These are phyloP conservation scores for Litchi chinensis DNA, from an alignment of 345 rosid genomes.

Conservation along the genomic window DNA sequence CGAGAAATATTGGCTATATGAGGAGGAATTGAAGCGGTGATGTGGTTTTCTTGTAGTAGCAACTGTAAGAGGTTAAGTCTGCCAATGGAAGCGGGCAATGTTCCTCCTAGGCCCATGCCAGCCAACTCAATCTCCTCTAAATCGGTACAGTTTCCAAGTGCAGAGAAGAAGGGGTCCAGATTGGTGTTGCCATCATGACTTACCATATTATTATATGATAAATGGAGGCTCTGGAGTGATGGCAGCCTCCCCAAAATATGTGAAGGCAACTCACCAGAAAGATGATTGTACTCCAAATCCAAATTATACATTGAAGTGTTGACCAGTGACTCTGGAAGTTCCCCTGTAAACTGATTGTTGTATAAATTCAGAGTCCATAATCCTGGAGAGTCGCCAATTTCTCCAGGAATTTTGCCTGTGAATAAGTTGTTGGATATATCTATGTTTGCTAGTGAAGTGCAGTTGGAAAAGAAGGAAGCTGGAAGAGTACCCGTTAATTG, in stretches of 20 bases:
- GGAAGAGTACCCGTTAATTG: slow-evolving; percentile 39
- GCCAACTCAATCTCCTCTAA: slow-evolving; percentile 51
- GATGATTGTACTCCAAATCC: slow-evolving; percentile 45
- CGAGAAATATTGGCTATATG: slow-evolving; percentile 35
- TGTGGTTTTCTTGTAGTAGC: slow-evolving; percentile 44
- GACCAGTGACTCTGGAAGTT: slow-evolving; percentile 41
- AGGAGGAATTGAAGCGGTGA: slow-evolving; percentile 46
- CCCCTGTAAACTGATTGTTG: slow-evolving; percentile 45
- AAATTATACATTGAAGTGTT: slow-evolving; percentile 36
- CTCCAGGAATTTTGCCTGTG: slow-evolving; percentile 46
- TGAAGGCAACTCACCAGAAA: slow-evolving; percentile 50
- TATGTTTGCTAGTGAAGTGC: slow-evolving; percentile 38
- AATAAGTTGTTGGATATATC: slow-evolving; percentile 49
- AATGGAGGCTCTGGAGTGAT: slow-evolving; percentile 29
- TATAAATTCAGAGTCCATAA: slow-evolving; percentile 39
- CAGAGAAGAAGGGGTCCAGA: slow-evolving; percentile 43
- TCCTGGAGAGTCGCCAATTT: slow-evolving; percentile 45
- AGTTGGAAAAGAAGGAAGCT: slow-evolving; percentile 49
- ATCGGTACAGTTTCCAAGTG: slow-evolving; percentile 43
- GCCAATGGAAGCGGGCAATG: slow-evolving; percentile 41
- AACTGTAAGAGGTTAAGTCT: slow-evolving; percentile 24
- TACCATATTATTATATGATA: slow-evolving; percentile 49
- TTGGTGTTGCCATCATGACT: slow-evolving; percentile 50
- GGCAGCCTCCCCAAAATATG: slow-evolving; percentile 37
- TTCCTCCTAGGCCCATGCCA: slow-evolving; percentile 60